These are phyloP conservation scores for Tephrocybe rancida DNA, from an alignment of 768 basidiomycete genomes.

Conservation along the genomic window DNA sequence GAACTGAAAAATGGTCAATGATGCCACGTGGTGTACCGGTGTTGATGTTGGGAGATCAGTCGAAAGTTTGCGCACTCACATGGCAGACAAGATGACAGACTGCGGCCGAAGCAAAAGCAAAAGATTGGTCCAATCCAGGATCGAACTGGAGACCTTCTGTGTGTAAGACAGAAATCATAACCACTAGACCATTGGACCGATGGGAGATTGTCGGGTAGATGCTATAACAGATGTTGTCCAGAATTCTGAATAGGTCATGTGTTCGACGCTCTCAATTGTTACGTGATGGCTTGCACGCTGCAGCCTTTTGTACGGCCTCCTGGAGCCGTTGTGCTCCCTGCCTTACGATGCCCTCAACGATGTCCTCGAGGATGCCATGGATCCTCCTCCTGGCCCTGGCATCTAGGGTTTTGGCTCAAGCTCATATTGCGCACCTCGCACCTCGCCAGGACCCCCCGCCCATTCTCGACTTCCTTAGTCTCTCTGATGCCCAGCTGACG, in stretches of 20 bases:
- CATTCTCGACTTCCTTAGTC: conserved; percentile 21
- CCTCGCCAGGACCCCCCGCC: conserved; percentile 17
- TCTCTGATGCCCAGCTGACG: conserved; percentile 15
- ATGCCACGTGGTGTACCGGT: too few relatives aligned
- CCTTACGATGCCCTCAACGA: conserved; percentile 4
- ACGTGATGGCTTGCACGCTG: not conserved
- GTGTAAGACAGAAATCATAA: conserved; percentile 48
- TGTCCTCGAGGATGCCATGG: conserved; percentile 9
- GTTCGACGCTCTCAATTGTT: not conserved
- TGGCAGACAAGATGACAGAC: too few relatives aligned
- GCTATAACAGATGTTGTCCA: not conserved
- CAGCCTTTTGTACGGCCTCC: not conserved
- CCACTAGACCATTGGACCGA: conserved; percentile 43
- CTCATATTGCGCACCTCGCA: not conserved
- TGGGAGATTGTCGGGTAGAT: not conserved
- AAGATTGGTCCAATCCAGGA: conserved; percentile 32
- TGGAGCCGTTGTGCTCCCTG: not conserved
- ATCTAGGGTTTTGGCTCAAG: conserved; percentile 1
- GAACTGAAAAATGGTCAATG: too few relatives aligned
- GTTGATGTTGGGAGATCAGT: too few relatives aligned
- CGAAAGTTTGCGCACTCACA: too few relatives aligned
- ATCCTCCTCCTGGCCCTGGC: conserved; percentile 4
- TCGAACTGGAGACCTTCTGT: conserved; percentile 42
- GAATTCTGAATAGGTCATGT: not conserved
- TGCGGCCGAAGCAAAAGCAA: not conserved